Evolutionary conservation across 2,329 filamentous ascomycete genomes (phyloP).

Genomic region (Diplodia scrobiculata): DNA sequence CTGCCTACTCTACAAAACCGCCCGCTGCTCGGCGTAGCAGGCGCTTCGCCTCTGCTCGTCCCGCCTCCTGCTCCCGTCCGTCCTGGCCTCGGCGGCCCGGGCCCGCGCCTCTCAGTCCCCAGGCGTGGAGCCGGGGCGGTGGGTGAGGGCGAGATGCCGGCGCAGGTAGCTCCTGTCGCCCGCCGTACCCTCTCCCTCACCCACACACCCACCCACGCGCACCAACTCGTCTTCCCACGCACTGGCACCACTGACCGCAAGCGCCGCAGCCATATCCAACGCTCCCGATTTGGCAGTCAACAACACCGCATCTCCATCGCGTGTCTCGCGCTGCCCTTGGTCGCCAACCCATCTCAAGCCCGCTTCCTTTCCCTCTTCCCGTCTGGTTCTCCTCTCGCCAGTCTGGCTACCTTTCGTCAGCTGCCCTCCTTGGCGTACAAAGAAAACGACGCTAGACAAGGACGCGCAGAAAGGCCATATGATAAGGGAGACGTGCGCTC

Average conservation of each 20-base stretch:
- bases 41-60: neutral
- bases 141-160: neutral
- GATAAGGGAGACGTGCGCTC: neutral
- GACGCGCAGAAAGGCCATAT: neutral
- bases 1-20: too few relatives aligned
- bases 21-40: neutral
- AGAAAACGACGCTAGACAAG: neutral
- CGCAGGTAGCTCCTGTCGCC: slow-evolving; percentile 22
- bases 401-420: neutral
- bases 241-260: slow-evolving; percentile 16
- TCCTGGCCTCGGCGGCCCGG: neutral
- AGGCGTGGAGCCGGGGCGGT: neutral
- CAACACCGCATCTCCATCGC: slow-evolving; percentile 13
- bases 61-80: neutral
- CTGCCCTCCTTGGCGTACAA: slow-evolving; percentile 6
- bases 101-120: neutral
- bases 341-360: neutral
- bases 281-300: slow-evolving; percentile 22
- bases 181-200: slow-evolving; percentile 25
- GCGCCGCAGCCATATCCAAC: slow-evolving; percentile 18
- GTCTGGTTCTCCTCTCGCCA: neutral
- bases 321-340: slow-evolving; percentile 6
- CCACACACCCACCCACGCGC: neutral
- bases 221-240: neutral
- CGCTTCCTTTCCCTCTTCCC: neutral